Evolutionary conservation across 2,329 filamentous ascomycete species (phyloP).

Genomic region (Neopestalotiopsis clavispora): DNA sequence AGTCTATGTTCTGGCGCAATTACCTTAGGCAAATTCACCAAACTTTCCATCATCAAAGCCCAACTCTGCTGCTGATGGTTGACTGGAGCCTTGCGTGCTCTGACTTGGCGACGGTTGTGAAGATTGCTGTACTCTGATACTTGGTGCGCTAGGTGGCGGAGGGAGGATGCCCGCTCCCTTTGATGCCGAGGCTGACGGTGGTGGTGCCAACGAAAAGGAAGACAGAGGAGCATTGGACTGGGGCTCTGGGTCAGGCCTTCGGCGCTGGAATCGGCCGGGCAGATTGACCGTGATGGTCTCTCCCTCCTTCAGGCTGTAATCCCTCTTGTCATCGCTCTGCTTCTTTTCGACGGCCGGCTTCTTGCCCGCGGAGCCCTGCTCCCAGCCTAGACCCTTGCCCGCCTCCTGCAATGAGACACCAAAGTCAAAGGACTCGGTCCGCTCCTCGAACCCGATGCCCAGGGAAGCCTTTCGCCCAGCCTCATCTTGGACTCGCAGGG

Average conservation of each 20-base stretch:
- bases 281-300: slow-evolving; percentile 87
- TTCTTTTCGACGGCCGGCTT: slow-evolving; percentile 41
- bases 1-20: not conserved
- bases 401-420: slow-evolving; percentile 80
- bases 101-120: slow-evolving; percentile 40
- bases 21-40: slow-evolving; percentile 72
- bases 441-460: slow-evolving; percentile 86
- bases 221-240: slow-evolving; percentile 40
- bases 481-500: slow-evolving; percentile 77
- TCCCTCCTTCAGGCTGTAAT: slow-evolving; percentile 87
- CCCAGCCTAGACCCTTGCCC: slow-evolving; percentile 70
- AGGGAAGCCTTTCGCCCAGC: slow-evolving; percentile 77
- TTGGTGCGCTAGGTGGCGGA: slow-evolving; percentile 68
- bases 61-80: slow-evolving; percentile 62
- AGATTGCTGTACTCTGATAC: slow-evolving; percentile 65
- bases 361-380: slow-evolving; percentile 44
- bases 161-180: slow-evolving; percentile 53
- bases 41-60: slow-evolving; percentile 90
- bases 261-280: slow-evolving; percentile 60
- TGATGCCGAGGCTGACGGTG: slow-evolving; percentile 53
- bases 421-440: slow-evolving; percentile 86
- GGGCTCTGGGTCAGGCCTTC: slow-evolving; percentile 43
- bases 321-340: slow-evolving; percentile 63
- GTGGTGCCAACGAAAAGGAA: slow-evolving; percentile 77
- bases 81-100: slow-evolving; percentile 44